These are phyloP conservation scores for Myrica gale DNA, from an alignment of 306 rosid genomes.

Conservation along the genomic window DNA sequence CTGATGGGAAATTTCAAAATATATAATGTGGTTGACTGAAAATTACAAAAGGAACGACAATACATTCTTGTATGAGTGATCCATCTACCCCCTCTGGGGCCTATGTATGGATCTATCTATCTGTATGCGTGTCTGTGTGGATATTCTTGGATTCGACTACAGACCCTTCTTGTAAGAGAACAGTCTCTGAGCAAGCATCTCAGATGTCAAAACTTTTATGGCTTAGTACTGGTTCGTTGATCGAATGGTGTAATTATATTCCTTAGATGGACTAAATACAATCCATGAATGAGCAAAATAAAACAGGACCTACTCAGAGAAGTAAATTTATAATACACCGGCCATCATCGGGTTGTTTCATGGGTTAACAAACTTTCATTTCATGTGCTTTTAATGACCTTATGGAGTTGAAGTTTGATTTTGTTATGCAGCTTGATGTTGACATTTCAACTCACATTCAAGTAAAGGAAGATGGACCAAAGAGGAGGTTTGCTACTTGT, in stretches of 20 bases:
- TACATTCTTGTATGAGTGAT: not conserved
- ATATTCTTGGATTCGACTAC: not conserved
- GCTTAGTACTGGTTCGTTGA: not conserved
- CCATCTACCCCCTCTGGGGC: no score
- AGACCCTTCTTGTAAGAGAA: not conserved
- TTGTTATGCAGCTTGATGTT: slow-evolving; percentile 58
- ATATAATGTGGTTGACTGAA: not conserved
- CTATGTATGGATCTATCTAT: no score
- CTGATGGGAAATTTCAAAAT: not conserved
- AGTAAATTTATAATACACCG: not conserved
- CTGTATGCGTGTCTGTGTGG: no score
- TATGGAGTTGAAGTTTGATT: slow-evolving; percentile 24
- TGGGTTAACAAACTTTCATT: not conserved
- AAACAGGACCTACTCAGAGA: no score
- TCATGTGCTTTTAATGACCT: slow-evolving; percentile 10
- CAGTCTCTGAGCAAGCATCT: not conserved
- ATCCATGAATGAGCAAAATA: not conserved
- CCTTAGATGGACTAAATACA: not conserved
- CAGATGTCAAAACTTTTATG: not conserved
- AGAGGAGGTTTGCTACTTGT: slow-evolving; percentile 71
- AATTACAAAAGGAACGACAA: not conserved
- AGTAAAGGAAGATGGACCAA: slow-evolving; percentile 86
- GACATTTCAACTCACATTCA: slow-evolving; percentile 78
- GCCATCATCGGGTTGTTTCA: not conserved
- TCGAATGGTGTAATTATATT: not conserved